phyloP scores from a whole-genome alignment of 352 stramenopile genomes.

The Globisporangium ultimum region DNA sequence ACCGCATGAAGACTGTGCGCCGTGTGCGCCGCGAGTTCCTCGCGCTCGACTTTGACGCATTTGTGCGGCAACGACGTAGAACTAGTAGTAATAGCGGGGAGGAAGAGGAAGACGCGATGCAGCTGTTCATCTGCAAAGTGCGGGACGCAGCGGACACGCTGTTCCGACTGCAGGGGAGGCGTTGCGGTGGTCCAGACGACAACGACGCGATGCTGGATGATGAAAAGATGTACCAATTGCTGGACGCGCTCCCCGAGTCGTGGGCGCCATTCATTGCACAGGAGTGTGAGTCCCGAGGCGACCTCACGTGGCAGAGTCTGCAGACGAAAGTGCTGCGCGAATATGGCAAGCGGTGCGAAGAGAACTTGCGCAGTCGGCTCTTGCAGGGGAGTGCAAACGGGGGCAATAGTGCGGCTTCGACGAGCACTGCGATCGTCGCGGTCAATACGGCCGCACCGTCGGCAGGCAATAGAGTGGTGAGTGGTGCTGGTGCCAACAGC shows the following conservation, averaged over 20 bases:
- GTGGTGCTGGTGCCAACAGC: neutral
- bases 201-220: neutral
- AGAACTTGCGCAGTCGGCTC: neutral
- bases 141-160: slow-evolving; percentile 4
- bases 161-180: neutral
- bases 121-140: slow-evolving; percentile 4
- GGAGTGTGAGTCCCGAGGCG: neutral
- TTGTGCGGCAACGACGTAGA: neutral
- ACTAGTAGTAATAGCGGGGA: neutral
- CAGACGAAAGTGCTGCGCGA: slow-evolving; percentile 8
- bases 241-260: slow-evolving; percentile 6
- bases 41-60: neutral
- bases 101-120: slow-evolving; percentile 5
- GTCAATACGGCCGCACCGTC: neutral
- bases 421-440: neutral
- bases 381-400: neutral
- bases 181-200: neutral
- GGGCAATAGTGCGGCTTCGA: neutral
- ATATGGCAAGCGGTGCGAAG: slow-evolving; percentile 2
- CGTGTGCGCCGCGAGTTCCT: slow-evolving; percentile 7
- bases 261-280: slow-evolving; percentile 6
- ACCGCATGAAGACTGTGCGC: slow-evolving; percentile 6
- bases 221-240: slow-evolving; percentile 10
- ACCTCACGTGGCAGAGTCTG: slow-evolving; percentile 9
- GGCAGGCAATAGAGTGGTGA: neutral